Evolutionary conservation across 1,284 basidiomycete genomes (phyloP), one percentile per base, ranked within the genome.

Genomic region (Naganishia liquefaciens): DNA sequence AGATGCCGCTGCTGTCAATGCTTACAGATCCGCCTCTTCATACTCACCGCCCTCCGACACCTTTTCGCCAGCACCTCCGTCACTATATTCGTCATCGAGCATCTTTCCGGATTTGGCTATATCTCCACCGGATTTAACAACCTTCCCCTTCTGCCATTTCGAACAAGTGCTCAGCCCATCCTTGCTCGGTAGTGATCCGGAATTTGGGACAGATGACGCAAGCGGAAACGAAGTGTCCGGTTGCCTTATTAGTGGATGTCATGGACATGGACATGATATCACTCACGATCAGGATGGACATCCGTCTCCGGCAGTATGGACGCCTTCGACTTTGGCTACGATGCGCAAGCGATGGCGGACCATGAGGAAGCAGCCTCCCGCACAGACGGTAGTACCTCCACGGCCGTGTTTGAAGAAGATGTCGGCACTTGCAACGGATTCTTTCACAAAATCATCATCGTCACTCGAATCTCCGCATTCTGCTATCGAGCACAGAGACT

Each of bases 391-490:
- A 5, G 51, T 63, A n/a, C 62, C 62, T 21, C 47, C 57, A 37
- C 44, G 54, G 23, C 54, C 53, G 21, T 64, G 63, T 55, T 30
- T 64, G 44, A 64, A 64, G 47, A 64, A 64, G 44, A 58, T 58
- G 55, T 58, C 55, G 6, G 28, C 40, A 5, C 44, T 25, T n/a
- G 33, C 55, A 13, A 43, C 25, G n/a, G 30, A 23, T 21, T 28
- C 43, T 6, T 46, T 21, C 3, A 46, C 44, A 3, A 58, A 19
- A 15, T 37, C 55, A 23, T 49, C 55, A 33, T 58, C 55, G n/a
- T 58, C 55, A 17, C 25, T 44, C 44, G 37, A 42, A 27, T 55
- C 54, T 21, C 43, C 54, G 7, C 43, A 25, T 44, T 43, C 40
- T 1, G 40, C 40, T 10, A 7, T 11, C n/a, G 47, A 25, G 13